Evolutionary conservation across 1,284 basidiomycete genomes (phyloP), one percentile per base, ranked within the genome.

Genomic region (Irpex sp.): DNA sequence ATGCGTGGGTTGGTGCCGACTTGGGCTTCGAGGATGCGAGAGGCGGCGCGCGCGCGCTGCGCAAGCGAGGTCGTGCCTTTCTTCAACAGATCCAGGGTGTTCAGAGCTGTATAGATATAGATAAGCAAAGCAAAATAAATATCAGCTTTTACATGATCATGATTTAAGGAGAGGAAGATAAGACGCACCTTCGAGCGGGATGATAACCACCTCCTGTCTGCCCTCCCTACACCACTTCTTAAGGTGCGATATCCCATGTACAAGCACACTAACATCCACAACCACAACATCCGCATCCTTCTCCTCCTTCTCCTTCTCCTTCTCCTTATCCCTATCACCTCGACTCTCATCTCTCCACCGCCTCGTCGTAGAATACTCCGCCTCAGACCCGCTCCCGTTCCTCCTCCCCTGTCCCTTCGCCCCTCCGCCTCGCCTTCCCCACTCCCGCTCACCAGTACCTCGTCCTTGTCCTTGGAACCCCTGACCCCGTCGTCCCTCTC

Each of bases 21-120:
- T 74, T 92, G 89, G 0, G 88, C 87, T 73, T 94, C 93, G 40
- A 94, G 82, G 62, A 91, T 85, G 34, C 93, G 87, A 15, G 91
- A 93, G 13, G 92, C 92, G 0, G 88, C 85, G 47, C 92, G 87
- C 3, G 94, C 94, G 13, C 90, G 88, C 68, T 91, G 86, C 0
- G 94, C 93, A 19, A 94, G 82, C 0, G 85, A 77, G 38, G 82
- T 89, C 0, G 87, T 87, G 1, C 94, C 94, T 74, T 96, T 97
- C 82, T 97, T 97, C 69, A 97, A 85, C 4, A 96, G 79, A 74
- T 97, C 95, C n/a, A 97, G 85, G 0, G 94, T 97, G 72, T 94
- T 94, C 37, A 97, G 82, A 4, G 91, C 94, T n/a, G n/a, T n/a
- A n/a, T n/a, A n/a, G n/a, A n/a, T n/a, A n/a, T n/a, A n/a, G n/a